Conservation (phyloP, 2,329 filamentous ascomycete genomes). For the Diaporthe ilicicola region DNA sequence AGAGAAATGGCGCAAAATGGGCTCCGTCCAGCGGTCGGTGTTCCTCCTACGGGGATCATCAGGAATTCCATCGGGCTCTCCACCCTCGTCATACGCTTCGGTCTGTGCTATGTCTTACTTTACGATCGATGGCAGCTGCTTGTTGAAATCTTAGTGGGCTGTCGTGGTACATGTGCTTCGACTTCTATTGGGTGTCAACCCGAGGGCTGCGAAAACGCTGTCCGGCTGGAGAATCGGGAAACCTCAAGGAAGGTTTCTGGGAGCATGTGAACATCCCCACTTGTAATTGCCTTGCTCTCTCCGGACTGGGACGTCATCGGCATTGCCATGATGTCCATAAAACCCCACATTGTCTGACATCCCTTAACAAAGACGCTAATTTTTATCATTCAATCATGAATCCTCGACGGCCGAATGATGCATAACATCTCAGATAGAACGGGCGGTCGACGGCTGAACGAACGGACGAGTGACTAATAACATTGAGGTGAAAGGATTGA, state of each 20-base stretch:
- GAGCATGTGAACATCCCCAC: too few relatives aligned
- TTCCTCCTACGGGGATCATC: background rate
- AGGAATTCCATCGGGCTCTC: background rate
- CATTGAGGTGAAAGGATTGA: too few relatives aligned
- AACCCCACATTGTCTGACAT: too few relatives aligned
- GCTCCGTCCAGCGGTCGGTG: background rate
- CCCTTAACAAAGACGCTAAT: too few relatives aligned
- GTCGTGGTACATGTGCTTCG: background rate
- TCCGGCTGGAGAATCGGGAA: fast-evolving
- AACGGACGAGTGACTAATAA: background rate
- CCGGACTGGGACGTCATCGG: too few relatives aligned
- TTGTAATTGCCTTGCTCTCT: too few relatives aligned
- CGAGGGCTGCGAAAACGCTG: background rate
- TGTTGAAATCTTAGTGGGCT: background rate
- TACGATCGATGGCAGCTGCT: background rate
- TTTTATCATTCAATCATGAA: background rate
- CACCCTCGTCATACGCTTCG: background rate
- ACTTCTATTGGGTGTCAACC: background rate
- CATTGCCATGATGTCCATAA: too few relatives aligned
- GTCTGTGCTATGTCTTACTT: background rate
- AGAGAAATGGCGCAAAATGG: background rate
- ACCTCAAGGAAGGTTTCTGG: too few relatives aligned
- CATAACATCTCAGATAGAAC: background rate
- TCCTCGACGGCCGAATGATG: background rate
- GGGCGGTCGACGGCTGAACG: background rate